Percentiles rank a stretch among this genome's conserved stretches.
phyloP scores from a whole-genome alignment of 2,329 filamentous ascomycete genomes.

The Diaporthe destruens region DNA sequence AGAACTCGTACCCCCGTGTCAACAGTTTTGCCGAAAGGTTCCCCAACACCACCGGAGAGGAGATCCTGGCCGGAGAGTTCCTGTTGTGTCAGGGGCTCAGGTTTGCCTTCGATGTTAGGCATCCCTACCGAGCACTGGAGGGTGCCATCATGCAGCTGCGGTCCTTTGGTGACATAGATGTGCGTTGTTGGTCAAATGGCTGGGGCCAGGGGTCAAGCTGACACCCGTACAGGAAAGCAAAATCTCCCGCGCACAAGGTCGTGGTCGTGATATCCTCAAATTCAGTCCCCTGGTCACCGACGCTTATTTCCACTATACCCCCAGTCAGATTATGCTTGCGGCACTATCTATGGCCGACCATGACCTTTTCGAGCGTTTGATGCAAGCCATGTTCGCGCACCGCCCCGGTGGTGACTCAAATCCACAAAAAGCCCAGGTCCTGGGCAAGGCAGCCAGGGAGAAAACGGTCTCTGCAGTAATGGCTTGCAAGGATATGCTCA shows the following conservation, averaged over 20 bases:
- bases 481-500: slow-evolving; percentile 66
- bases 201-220: neutral
- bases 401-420: slow-evolving; percentile 37
- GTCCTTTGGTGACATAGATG: slow-evolving; percentile 73
- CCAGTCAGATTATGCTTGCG: slow-evolving; percentile 92
- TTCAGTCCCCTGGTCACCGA: slow-evolving; percentile 89
- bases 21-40: slow-evolving; percentile 76
- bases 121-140: slow-evolving; percentile 89
- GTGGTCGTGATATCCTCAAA: slow-evolving; percentile 80
- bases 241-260: slow-evolving; percentile 74
- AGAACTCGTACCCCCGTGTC: slow-evolving; percentile 80
- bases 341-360: slow-evolving; percentile 82
- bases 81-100: slow-evolving; percentile 90
- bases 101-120: slow-evolving; percentile 93
- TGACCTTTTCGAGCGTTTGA: slow-evolving; percentile 65
- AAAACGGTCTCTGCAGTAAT: slow-evolving; percentile 54
- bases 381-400: slow-evolving; percentile 56
- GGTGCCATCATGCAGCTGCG: slow-evolving; percentile 87
- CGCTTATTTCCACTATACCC: slow-evolving; percentile 96
- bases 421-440: slow-evolving; percentile 55
- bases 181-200: slow-evolving; percentile 44
- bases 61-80: slow-evolving; percentile 92
- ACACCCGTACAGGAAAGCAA: slow-evolving; percentile 50
- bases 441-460: slow-evolving; percentile 47
- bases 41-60: slow-evolving; percentile 78